Base-by-base conservation (phyloP, 2,329 filamentous ascomycete genomes). In the Cytospora piceae region DNA sequence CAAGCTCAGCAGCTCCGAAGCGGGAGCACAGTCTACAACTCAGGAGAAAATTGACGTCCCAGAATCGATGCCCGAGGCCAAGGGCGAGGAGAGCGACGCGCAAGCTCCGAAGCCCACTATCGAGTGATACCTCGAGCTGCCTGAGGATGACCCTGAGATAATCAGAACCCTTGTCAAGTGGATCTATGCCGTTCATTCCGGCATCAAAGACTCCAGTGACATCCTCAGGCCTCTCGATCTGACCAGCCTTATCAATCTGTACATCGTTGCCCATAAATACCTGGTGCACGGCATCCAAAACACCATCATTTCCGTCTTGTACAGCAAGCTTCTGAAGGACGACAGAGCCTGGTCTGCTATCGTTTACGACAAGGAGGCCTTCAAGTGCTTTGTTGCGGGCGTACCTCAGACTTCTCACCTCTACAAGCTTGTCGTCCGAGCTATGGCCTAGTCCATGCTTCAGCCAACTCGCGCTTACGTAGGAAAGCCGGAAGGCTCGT, bases 151-250 rank as follows among this genome's bases (percentile, higher is more conserved):
- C 17, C 73, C 75, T 3, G 63, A 69, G 0, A 61, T 71, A 0
- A 9, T 78, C 5, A 56, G 69, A 0, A 61, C 57, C 15, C 72
- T 77, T 14, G 69, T 77, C 5, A 69, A 75, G 53, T 77, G 73
- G 39, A 63, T 77, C 0, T 77, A 77, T 62, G 72, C 34, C 12
- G 20, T 0, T 7, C 12, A 37, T 37, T 6, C 34, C 34, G 34
- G 22, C 3, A 3, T 15, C 34, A 15, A 15, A 14, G 34, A 15
- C 14, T 37, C 34, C 22, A 14, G 11, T 39, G 9, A 5, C 4
- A 0, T 12, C 42, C 15, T 14, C 9, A 14, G 4, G 2, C 11
- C 12, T 37, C 34, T 37, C n/a, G 3, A 4, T 3, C 12, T 8
- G 11, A 20, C 7, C 2, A 2, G 7, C 2, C 5, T 49, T 4